Evolutionary conservation across 371 early-diverging fungal species (phyloP).

Genomic region (Apophysomyces variabilis): DNA sequence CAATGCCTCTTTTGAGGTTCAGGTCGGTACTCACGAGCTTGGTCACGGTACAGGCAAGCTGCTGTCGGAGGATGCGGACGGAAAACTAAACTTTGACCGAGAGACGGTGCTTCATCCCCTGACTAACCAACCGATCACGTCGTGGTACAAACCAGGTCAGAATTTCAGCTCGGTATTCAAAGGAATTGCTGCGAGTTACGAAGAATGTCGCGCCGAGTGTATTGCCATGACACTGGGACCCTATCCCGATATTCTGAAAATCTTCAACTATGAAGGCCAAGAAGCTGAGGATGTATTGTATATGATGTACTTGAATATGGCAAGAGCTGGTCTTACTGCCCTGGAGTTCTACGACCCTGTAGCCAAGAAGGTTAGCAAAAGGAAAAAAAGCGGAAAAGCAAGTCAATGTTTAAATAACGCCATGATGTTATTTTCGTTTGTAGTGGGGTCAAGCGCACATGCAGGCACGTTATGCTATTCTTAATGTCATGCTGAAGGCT

Average conservation of each 20-base stretch:
- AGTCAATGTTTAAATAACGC: neutral
- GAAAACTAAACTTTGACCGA: constrained; percentile 58
- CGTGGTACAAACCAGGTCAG: constrained; percentile 69
- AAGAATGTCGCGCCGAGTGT: constrained; percentile 71
- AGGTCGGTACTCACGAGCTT: constrained; percentile 52
- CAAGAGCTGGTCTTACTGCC: constrained; percentile 58
- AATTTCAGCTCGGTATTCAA: constrained; percentile 63
- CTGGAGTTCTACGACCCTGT: constrained; percentile 58
- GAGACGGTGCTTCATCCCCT: constrained; percentile 48
- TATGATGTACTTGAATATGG: constrained; percentile 63
- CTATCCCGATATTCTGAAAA: constrained; percentile 46
- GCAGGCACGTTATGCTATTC: constrained; percentile 68
- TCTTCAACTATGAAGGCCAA: constrained; percentile 57
- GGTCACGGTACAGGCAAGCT: constrained; percentile 71
- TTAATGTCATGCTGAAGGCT: constrained; percentile 55
- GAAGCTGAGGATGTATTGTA: constrained; percentile 59
- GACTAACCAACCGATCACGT: constrained; percentile 46
- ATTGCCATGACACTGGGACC: constrained; percentile 60
- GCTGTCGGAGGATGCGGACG: constrained; percentile 53
- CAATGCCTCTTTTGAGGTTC: constrained; percentile 64
- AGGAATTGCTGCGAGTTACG: constrained; percentile 49
- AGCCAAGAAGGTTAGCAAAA: constrained; percentile 44
- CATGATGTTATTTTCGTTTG: neutral
- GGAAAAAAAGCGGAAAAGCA: too few species aligned
- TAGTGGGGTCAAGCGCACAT: constrained; percentile 69